Conservation (phyloP, 495 filamentous ascomycete species). For the Physcia stellaris region DNA sequence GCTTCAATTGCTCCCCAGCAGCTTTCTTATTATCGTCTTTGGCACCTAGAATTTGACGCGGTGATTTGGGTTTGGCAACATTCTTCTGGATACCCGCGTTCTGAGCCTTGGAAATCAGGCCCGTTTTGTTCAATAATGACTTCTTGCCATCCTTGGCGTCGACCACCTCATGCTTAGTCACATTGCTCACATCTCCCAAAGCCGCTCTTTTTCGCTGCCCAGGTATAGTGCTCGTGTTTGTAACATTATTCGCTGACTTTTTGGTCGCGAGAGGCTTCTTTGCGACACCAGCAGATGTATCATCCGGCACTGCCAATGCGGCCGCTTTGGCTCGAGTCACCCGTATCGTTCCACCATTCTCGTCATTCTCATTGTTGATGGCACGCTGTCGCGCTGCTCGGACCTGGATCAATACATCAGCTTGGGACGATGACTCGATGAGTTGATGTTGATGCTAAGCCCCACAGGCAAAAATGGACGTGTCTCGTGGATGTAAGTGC, state of each 20-base stretch:
- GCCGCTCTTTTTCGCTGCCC: constrained; percentile 54
- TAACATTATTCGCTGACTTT: constrained; percentile 45
- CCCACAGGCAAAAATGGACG: too few species aligned
- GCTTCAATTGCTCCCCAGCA: constrained; percentile 44
- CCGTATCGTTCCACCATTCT: constrained; percentile 67
- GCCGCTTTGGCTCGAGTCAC: constrained; percentile 88
- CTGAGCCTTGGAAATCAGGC: constrained; percentile 63
- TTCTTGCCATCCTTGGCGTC: constrained; percentile 62
- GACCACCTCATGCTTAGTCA: constrained; percentile 55
- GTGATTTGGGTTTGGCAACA: constrained; percentile 47
- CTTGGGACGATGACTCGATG: too few species aligned
- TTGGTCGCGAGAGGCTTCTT: constrained; percentile 71
- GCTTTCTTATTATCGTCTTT: constrained; percentile 56
- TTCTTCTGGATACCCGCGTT: constrained; percentile 67
- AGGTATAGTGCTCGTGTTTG: constrained; percentile 28
- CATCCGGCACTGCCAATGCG: constrained; percentile 42
- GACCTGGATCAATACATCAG: constrained; percentile 33
- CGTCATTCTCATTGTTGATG: constrained; percentile 84
- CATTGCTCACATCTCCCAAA: constrained; percentile 91
- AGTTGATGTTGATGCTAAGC: too few species aligned
- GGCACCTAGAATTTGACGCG: constrained; percentile 43
- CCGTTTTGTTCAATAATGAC: constrained; percentile 38
- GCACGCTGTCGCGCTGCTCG: constrained; percentile 48
- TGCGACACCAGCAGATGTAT: constrained; percentile 33
- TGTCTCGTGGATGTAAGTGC: too few species aligned